A percentile compares a stretch with the other conserved stretches of the same genome.
These are phyloP conservation scores for Ogataea ramenticola DNA, from an alignment of 805 yeast genomes.

Conservation along the genomic window DNA sequence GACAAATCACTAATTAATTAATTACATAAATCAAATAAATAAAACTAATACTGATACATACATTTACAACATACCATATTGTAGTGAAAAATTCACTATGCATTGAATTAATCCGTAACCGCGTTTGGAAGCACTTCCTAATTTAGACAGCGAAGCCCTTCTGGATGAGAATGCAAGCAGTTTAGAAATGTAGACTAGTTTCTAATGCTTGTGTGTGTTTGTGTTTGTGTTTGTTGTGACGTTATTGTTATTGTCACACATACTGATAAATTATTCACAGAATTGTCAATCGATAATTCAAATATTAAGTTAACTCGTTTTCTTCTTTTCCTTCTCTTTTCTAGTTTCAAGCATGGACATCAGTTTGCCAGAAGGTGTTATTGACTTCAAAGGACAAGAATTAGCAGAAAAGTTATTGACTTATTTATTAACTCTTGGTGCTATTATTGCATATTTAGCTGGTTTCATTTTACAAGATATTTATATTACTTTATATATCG, in stretches of 20 bases:
- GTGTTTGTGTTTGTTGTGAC: no score
- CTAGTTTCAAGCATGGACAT: neutral
- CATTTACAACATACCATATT: neutral
- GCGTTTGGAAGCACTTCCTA: neutral
- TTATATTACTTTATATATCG: constrained; percentile 28
- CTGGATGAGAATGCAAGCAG: no score
- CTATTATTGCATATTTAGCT: constrained; percentile 32
- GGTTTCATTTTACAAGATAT: constrained; percentile 46
- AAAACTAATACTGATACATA: no score
- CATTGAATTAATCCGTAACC: neutral
- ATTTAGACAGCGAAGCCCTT: neutral
- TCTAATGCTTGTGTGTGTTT: no score
- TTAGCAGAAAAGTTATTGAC: constrained; percentile 28
- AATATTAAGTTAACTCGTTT: neutral
- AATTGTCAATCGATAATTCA: no score
- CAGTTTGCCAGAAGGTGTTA: constrained; percentile 20
- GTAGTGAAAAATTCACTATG: no score
- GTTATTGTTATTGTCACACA: no score
- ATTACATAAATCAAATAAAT: no score
- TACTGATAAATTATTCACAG: no score
- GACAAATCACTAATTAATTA: neutral
- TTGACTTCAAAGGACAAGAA: constrained; percentile 50
- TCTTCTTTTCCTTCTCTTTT: neutral
- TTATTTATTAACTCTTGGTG: constrained; percentile 22
- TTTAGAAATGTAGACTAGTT: no score